Base-by-base conservation (phyloP, 164 flowering plant genomes). In the Nelumbo lutea region DNA sequence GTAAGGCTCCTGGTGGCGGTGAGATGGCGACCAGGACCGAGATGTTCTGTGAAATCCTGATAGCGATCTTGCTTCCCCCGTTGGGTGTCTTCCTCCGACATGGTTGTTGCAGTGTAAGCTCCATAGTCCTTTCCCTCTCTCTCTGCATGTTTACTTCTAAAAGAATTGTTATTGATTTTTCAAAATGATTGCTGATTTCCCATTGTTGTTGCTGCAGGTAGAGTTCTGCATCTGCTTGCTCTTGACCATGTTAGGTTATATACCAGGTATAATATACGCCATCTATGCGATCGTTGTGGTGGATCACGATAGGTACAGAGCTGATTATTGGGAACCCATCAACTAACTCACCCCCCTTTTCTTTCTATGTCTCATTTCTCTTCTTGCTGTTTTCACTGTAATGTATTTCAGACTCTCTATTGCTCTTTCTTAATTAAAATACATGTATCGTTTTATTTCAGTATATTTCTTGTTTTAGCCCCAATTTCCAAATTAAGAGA, bases 51-150 rank as follows among this genome's bases (percentile, higher is more conserved):
- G 96, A 90, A 62, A 79, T 90, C 55, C 66, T 90, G 8, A 66
- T 89, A 67, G 92, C 96, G 9, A 76, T 90, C 76, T 47, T 90
- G 59, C 83, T 88, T 40, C 94, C 96, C 74, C 96, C 92, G 1
- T 59, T 90, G 39, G 96, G 96, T 5, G 96, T 90, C 52, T 90
- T 84, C 76, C 61, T 90, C 75, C 58, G 89, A 43, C 88, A 86
- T 55, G 96, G 96, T 4, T 90, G 96, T 80, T 86, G 96, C 88
- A 85, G 71, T 15, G 91, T 88, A 85, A 41, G 80, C 15, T 68
- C 43, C 83, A 68, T 53, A 5, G 6, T 11, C 9, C 40, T 61
- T 27, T 42, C 13, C 13, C 44, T 11, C 56, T 46, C 57, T 63
- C 11, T 41, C 10, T 66, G 4, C 40, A 9, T 9, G 3, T 52